Percentiles rank a stretch among this genome's conserved stretches.
These are phyloP conservation scores for Trichophyton verrucosum DNA, from an alignment of 2,329 filamentous ascomycete species.

Conservation along the genomic window DNA sequence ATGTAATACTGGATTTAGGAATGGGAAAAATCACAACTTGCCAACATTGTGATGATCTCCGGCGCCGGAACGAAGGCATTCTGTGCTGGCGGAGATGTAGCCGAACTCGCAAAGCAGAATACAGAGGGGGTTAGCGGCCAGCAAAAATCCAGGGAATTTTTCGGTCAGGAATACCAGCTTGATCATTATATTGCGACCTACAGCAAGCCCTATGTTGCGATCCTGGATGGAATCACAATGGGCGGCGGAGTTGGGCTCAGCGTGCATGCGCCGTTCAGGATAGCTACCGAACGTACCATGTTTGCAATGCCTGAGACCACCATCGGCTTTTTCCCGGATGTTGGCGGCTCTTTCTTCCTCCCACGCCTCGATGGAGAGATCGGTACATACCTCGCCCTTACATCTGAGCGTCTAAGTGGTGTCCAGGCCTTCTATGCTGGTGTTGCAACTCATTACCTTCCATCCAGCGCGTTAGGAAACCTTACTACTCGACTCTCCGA, in stretches of 20 bases:
- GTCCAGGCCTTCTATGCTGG: constrained; percentile 82
- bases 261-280: constrained; percentile 88
- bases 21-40: constrained; percentile 90
- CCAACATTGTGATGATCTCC: constrained; percentile 85
- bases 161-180: constrained; percentile 87
- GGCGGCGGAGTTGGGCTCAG: constrained; percentile 90
- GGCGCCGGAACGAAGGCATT: constrained; percentile 74
- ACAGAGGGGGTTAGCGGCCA: constrained; percentile 53
- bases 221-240: constrained; percentile 99
- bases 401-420: constrained; percentile 69
- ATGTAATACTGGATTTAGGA: constrained; percentile 38
- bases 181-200: constrained; percentile 94
- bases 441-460: constrained; percentile 88
- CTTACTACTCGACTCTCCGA: constrained; percentile 80
- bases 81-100: constrained; percentile 88
- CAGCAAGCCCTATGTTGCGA: constrained; percentile 78
- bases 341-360: constrained; percentile 91
- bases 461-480: constrained; percentile 71
- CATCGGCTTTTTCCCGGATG: constrained; percentile 97
- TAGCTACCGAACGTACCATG: constrained; percentile 87
- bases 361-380: constrained; percentile 74
- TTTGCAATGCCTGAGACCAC: constrained; percentile 99
- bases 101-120: constrained; percentile 63
- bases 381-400: constrained; percentile 87
- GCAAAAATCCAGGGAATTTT: constrained; percentile 68